Evolutionary conservation across 495 filamentous ascomycete genomes (phyloP).

Genomic region (Tuber microsphaerosporum): DNA sequence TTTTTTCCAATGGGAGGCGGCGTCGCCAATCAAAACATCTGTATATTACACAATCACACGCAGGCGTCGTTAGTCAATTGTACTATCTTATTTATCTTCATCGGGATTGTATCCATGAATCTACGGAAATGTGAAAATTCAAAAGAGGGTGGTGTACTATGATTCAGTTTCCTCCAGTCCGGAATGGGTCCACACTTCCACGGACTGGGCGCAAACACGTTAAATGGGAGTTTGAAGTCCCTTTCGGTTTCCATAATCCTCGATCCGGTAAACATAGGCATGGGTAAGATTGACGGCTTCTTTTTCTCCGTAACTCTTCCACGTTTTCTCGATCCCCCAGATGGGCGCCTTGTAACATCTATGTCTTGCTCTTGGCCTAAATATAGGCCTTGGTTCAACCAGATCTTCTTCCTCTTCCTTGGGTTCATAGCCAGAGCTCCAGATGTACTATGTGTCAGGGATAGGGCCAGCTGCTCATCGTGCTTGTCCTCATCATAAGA

Average conservation of each 20-base stretch:
- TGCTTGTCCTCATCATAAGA: slow-evolving; percentile 46
- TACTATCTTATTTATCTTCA: slow-evolving; percentile 12
- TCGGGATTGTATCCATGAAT: slow-evolving; percentile 1
- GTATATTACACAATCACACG: slow-evolving; percentile 16
- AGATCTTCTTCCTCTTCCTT: slow-evolving; percentile 56
- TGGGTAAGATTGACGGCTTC: slow-evolving; percentile 48
- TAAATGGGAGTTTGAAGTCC: slow-evolving; percentile 82
- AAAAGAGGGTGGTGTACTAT: slow-evolving; percentile 55
- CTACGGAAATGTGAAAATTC: slow-evolving; percentile 8
- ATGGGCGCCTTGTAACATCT: slow-evolving; percentile 51
- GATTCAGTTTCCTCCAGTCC: slow-evolving; percentile 80
- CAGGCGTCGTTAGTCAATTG: slow-evolving; percentile 29
- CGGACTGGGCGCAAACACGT: slow-evolving; percentile 78
- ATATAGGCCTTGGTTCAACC: slow-evolving; percentile 77
- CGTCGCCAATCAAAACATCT: slow-evolving; percentile 92
- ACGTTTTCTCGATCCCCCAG: slow-evolving; percentile 58
- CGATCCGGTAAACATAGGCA: slow-evolving; percentile 61
- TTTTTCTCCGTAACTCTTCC: slow-evolving; percentile 50
- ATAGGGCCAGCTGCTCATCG: slow-evolving; percentile 37
- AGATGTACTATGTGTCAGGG: slow-evolving; percentile 41
- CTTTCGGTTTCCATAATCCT: slow-evolving; percentile 57
- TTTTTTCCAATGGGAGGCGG: slow-evolving; percentile 75
- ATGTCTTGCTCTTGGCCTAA: slow-evolving; percentile 68
- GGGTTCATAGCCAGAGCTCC: slow-evolving; percentile 34
- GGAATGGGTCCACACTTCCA: slow-evolving; percentile 75